These are phyloP conservation scores for Vickermania spadyakhi DNA, from an alignment of 208 protist species.

Conservation along the genomic window DNA sequence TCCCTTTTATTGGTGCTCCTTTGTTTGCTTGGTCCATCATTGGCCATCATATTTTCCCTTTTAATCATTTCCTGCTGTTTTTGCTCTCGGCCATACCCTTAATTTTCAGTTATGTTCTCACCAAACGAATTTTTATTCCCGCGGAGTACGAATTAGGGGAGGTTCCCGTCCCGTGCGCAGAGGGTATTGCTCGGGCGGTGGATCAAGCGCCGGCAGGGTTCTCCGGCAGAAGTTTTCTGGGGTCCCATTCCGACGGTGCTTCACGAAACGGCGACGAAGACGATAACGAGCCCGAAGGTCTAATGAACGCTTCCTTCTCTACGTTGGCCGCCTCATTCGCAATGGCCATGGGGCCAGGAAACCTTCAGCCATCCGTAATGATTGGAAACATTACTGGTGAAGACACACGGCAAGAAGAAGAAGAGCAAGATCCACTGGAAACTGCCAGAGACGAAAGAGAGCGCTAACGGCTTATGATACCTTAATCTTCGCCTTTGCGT, in stretches of 20 bases:
- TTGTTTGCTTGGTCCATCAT: conserved; percentile 78
- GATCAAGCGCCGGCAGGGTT: background rate
- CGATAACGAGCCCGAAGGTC: conserved; percentile 8
- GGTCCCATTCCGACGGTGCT: background rate
- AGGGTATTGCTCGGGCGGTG: background rate
- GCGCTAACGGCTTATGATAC: background rate
- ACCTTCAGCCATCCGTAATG: conserved; percentile 26
- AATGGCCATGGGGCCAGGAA: conserved; percentile 20
- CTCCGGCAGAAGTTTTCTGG: conserved; percentile 1
- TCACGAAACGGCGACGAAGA: conserved; percentile 1
- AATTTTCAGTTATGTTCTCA: conserved; percentile 11
- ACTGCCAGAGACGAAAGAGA: background rate
- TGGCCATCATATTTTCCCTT: conserved; percentile 28
- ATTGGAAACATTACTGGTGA: background rate
- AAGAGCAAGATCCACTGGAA: background rate
- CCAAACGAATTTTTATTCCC: conserved; percentile 8
- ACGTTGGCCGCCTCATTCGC: conserved; percentile 36
- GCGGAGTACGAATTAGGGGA: conserved; percentile 2
- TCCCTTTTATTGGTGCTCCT: conserved; percentile 51
- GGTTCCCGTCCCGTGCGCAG: background rate
- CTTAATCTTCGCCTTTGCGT: background rate
- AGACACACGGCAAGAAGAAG: background rate
- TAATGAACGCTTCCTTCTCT: conserved; percentile 31
- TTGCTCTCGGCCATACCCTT: conserved; percentile 41
- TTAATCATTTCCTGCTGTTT: conserved; percentile 69